Evolutionary conservation across 805 yeast genomes (phyloP).

Genomic region (Saccharomycopsis vini): DNA sequence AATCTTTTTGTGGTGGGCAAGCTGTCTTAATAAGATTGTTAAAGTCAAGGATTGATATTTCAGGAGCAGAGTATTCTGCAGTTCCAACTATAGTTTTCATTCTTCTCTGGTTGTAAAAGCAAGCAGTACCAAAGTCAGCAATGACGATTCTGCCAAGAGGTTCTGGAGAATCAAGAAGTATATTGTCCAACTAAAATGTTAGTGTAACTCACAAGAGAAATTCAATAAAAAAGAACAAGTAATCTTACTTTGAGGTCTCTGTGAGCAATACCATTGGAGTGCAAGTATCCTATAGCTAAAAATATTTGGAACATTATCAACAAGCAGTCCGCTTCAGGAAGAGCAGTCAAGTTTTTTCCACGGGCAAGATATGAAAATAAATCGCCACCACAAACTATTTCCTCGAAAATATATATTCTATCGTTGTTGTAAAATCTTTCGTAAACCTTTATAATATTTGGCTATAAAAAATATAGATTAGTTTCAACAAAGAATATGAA

Average conservation of each 20-base stretch:
- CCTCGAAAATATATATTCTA: slow-evolving; percentile 30
- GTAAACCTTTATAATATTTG: slow-evolving; percentile 40
- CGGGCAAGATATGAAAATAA: slow-evolving; percentile 44
- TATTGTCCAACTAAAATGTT: slow-evolving; percentile 41
- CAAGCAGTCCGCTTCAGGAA: slow-evolving; percentile 48
- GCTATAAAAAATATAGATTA: slow-evolving; percentile 25
- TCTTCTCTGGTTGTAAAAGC: slow-evolving; percentile 24
- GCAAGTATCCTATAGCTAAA: slow-evolving; percentile 48
- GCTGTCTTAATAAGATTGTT: no score
- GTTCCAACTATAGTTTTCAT: slow-evolving; percentile 52
- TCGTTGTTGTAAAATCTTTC: slow-evolving; percentile 26
- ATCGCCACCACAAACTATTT: slow-evolving; percentile 44
- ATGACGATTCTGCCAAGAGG: slow-evolving; percentile 45
- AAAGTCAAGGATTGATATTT: slow-evolving; percentile 40
- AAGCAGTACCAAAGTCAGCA: slow-evolving; percentile 64
- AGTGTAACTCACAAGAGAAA: background rate
- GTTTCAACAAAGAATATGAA: background rate
- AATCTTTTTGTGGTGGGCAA: no score
- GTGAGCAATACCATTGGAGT: slow-evolving; percentile 46
- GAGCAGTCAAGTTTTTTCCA: slow-evolving; percentile 31
- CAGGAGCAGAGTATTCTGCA: slow-evolving; percentile 68
- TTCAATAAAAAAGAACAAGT: background rate
- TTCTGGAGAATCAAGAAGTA: slow-evolving; percentile 44
- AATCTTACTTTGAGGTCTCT: slow-evolving; percentile 44
- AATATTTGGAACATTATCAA: slow-evolving; percentile 48